A percentile compares a stretch with the other conserved stretches of the same genome.
These are phyloP conservation scores for Emmonsiellopsis sp. DNA, from an alignment of 2,329 filamentous ascomycete species.

Conservation along the genomic window DNA sequence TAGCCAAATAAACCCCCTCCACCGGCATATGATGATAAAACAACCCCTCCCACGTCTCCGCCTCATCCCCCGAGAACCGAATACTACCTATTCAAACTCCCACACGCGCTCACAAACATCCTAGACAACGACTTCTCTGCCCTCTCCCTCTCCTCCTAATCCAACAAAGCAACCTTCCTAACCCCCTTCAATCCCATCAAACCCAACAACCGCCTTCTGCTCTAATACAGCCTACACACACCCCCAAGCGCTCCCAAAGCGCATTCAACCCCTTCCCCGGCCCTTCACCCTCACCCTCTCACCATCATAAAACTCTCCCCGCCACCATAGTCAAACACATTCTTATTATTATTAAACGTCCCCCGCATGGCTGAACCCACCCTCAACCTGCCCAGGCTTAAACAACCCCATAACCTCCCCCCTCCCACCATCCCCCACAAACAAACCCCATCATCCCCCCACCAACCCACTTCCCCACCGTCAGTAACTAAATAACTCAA, in stretches of 20 bases:
- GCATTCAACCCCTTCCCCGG: slow-evolving; percentile 13
- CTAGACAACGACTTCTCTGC: slow-evolving; percentile 10
- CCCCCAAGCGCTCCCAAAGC: slow-evolving; percentile 16
- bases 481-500: slow-evolving; percentile 34
- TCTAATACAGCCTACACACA: slow-evolving; percentile 12
- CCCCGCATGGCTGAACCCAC: slow-evolving; percentile 46
- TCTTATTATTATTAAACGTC: slow-evolving; percentile 66
- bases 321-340: slow-evolving; percentile 50
- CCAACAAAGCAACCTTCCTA: slow-evolving; percentile 2
- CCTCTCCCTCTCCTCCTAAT: neutral
- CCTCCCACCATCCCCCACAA: slow-evolving; percentile 57
- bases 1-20: slow-evolving; percentile 20
- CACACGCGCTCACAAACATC: slow-evolving; percentile 22
- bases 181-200: neutral
- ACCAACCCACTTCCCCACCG: slow-evolving; percentile 58
- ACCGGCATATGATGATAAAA: slow-evolving; percentile 23
- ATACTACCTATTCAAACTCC: slow-evolving; percentile 19
- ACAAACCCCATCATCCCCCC: slow-evolving; percentile 45
- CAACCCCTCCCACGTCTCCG: slow-evolving; percentile 13
- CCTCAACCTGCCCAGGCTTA: slow-evolving; percentile 34
- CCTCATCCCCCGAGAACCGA: slow-evolving; percentile 16
- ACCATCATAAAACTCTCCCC: slow-evolving; percentile 28
- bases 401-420: slow-evolving; percentile 50
- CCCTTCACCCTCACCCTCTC: slow-evolving; percentile 9
- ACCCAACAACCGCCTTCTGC: neutral